Percentiles rank a stretch among this genome's conserved stretches.
phyloP scores from a whole-genome alignment of 2,329 filamentous ascomycete genomes.

The Fusarium globosum region DNA sequence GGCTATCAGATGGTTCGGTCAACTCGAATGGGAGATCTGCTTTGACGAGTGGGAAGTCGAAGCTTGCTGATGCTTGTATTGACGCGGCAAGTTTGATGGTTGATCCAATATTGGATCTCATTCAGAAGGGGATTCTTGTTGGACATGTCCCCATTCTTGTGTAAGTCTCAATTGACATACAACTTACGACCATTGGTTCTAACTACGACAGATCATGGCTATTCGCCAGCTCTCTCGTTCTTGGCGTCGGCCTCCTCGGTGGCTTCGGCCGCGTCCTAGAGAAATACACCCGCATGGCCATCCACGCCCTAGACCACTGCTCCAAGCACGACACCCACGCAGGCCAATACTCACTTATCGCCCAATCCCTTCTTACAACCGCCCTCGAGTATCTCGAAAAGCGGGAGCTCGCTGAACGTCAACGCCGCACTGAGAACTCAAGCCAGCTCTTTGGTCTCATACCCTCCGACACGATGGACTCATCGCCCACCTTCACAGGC shows the following conservation, averaged over 20 bases:
- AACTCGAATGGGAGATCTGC: slow-evolving; percentile 28
- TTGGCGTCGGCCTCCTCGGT: slow-evolving; percentile 62
- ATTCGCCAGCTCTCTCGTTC: slow-evolving; percentile 63
- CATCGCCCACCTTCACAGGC: slow-evolving; percentile 21
- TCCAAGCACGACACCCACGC: slow-evolving; percentile 62
- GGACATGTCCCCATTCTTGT: slow-evolving; percentile 61
- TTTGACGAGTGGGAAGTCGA: slow-evolving; percentile 57
- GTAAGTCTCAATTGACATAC: slow-evolving; percentile 48
- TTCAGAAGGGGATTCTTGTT: slow-evolving; percentile 56
- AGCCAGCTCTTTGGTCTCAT: slow-evolving; percentile 64
- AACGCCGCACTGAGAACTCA: slow-evolving; percentile 61
- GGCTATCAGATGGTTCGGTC: slow-evolving; percentile 52
- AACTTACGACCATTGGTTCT: fast-evolving
- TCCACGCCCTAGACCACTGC: slow-evolving; percentile 61
- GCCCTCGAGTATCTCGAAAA: slow-evolving; percentile 61
- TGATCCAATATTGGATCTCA: slow-evolving; percentile 58
- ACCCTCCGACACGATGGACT: slow-evolving; percentile 42
- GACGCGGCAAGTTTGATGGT: slow-evolving; percentile 66
- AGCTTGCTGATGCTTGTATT: slow-evolving; percentile 65
- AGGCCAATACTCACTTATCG: slow-evolving; percentile 64
- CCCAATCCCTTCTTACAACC: slow-evolving; percentile 60
- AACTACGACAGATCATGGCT: slow-evolving; percentile 59
- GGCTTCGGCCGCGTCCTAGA: slow-evolving; percentile 64
- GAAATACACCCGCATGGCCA: slow-evolving; percentile 60
- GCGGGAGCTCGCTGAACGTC: slow-evolving; percentile 59